Conservation (phyloP, 1,284 basidiomycete genomes). For the Puccinia horiana region DNA sequence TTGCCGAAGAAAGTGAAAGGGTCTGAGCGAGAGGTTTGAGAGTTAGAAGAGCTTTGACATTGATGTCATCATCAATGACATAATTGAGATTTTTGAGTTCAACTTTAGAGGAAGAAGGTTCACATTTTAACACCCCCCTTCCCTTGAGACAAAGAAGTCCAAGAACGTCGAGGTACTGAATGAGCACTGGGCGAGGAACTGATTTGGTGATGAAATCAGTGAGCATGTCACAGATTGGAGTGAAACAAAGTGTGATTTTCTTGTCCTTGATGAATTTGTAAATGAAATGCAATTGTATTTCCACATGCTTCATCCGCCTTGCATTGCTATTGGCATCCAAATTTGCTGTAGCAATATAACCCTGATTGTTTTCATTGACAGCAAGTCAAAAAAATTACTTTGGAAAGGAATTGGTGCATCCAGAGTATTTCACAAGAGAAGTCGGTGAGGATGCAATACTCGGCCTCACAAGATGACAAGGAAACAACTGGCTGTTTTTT, state of each 20-base stretch:
- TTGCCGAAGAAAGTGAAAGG: too few species aligned
- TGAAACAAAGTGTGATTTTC: not conserved
- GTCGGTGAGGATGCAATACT: not conserved
- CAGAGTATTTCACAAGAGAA: not conserved
- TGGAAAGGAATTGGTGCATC: not conserved
- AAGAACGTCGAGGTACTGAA: not conserved
- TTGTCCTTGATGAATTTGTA: not conserved
- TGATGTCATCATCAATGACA: too few species aligned
- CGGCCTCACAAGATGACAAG: not conserved
- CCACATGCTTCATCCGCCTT: not conserved
- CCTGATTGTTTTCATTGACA: not conserved
- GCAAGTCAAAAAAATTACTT: not conserved
- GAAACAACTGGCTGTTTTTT: slow-evolving; percentile 21
- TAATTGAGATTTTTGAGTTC: too few species aligned
- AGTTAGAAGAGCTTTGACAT: too few species aligned
- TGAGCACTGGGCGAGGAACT: not conserved
- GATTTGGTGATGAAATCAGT: slow-evolving; percentile 2
- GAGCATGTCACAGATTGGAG: not conserved
- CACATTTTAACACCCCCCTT: not conserved
- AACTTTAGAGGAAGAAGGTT: too few species aligned
- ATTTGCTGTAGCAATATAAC: not conserved
- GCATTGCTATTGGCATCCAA: not conserved
- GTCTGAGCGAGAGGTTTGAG: too few species aligned
- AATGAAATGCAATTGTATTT: not conserved
- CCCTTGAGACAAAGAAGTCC: not conserved